Conservation (phyloP, 257 asterid species). For the Przewalskia tangutica region DNA sequence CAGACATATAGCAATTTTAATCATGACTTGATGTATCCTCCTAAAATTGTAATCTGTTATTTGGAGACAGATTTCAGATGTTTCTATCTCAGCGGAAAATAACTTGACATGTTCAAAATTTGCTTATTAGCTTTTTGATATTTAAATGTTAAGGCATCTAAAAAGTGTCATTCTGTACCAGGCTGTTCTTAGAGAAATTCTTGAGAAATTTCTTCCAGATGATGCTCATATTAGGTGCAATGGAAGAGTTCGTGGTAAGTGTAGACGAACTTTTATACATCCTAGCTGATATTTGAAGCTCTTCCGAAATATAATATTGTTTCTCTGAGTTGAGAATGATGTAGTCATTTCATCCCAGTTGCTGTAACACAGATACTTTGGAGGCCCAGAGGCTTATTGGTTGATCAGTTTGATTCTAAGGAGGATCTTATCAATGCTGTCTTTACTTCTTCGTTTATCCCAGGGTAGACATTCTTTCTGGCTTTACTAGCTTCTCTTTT, state of each 20-base stretch:
- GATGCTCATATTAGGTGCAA: constrained; percentile 75
- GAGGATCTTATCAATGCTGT: constrained; percentile 91
- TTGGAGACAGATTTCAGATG: background rate
- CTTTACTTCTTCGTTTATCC: constrained; percentile 85
- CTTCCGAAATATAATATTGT: background rate
- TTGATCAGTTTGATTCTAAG: constrained; percentile 88
- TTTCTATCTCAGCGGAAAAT: background rate
- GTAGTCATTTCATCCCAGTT: constrained; percentile 43
- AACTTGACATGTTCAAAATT: background rate
- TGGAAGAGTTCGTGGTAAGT: constrained; percentile 95
- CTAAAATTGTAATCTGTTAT: background rate
- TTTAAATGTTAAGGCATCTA: constrained; percentile 7
- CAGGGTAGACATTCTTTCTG: constrained; percentile 46
- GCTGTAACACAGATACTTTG: constrained; percentile 90
- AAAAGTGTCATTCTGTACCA: constrained; percentile 18
- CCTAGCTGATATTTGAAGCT: constrained; percentile 11
- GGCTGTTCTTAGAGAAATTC: constrained; percentile 89
- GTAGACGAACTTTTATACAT: background rate
- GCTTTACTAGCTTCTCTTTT: background rate
- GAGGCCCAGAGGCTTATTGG: constrained; percentile 90
- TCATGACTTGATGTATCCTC: background rate
- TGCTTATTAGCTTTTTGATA: background rate
- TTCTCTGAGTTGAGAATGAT: constrained; percentile 4
- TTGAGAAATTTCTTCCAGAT: constrained; percentile 61
- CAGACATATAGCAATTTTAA: background rate